Percentiles rank a stretch among this genome's conserved stretches.
Conservation (phyloP, 2,329 filamentous ascomycete species). For the Cladosporium colombiae region DNA sequence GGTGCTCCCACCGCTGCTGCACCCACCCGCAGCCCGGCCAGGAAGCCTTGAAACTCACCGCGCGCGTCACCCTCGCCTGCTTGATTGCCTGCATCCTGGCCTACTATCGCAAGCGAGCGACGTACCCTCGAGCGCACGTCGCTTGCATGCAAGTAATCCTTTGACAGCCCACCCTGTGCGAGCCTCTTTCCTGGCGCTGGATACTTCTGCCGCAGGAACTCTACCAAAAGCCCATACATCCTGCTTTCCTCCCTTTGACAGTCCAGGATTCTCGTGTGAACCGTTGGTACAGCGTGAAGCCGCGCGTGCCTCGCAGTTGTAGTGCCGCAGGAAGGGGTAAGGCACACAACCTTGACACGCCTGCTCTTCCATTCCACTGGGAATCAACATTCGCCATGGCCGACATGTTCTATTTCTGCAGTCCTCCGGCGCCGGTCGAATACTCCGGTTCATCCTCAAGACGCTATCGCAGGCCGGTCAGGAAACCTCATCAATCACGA, state of each 20-base stretch:
- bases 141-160: conserved; percentile 21
- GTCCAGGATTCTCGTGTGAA: conserved; percentile 6
- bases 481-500: conserved; percentile 21
- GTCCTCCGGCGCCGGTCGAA: conserved; percentile 25
- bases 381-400: conserved; percentile 21
- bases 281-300: conserved; percentile 17
- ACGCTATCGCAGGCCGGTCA: conserved; percentile 23
- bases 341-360: conserved; percentile 4
- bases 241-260: not conserved
- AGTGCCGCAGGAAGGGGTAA: conserved; percentile 8
- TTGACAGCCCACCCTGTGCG: conserved; percentile 20
- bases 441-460: conserved; percentile 21
- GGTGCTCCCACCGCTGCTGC: conserved; percentile 1
- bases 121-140: conserved; percentile 11
- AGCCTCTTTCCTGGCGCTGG: conserved; percentile 10
- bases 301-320: conserved; percentile 1
- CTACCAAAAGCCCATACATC: conserved; percentile 6
- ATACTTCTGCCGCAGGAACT: conserved; percentile 5
- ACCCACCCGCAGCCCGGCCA: not conserved
- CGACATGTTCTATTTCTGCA: conserved; percentile 33
- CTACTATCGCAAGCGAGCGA: not conserved
- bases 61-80: conserved; percentile 3
- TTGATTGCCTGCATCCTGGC: not conserved
- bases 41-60: conserved; percentile 6
- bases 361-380: not conserved